These are phyloP conservation scores for Ophiosphaerella korrae DNA, from an alignment of 2,329 filamentous ascomycete genomes.

Conservation along the genomic window DNA sequence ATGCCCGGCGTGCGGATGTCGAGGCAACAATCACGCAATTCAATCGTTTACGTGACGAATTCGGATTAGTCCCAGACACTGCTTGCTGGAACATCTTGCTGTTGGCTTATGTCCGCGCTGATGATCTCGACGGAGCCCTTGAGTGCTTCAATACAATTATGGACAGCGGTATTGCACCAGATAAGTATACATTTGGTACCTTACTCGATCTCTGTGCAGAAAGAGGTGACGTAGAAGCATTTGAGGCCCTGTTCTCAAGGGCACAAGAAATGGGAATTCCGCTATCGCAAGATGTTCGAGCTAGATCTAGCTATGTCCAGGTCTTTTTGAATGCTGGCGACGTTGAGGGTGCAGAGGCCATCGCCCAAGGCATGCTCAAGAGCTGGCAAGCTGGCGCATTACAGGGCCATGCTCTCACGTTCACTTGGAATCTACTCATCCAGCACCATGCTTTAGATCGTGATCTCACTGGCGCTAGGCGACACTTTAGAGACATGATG, in stretches of 20 bases:
- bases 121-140: constrained; percentile 70
- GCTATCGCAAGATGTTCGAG: constrained; percentile 26
- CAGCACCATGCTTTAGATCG: constrained; percentile 69
- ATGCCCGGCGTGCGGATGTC: constrained; percentile 71
- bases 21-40: constrained; percentile 66
- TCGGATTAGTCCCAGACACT: constrained; percentile 62
- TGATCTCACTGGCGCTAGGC: constrained; percentile 60
- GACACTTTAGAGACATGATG: constrained; percentile 62
- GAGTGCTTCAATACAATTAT: constrained; percentile 67
- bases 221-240: constrained; percentile 73
- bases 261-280: constrained; percentile 56
- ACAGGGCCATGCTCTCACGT: constrained; percentile 58
- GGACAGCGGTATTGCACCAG: constrained; percentile 56
- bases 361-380: constrained; percentile 65
- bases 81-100: constrained; percentile 78
- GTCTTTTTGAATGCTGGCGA: constrained; percentile 61
- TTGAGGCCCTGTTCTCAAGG: constrained; percentile 67
- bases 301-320: constrained; percentile 60
- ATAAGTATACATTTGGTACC: constrained; percentile 70
- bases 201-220: constrained; percentile 74
- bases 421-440: constrained; percentile 80
- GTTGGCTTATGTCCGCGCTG: constrained; percentile 68
- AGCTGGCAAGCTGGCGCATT: constrained; percentile 45
- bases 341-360: constrained; percentile 46
- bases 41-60: constrained; percentile 61